Evolutionary conservation across 176 grass and related monocot species (phyloP), one percentile per base, ranked within the genome.

Genomic region (Poa pratensis): DNA sequence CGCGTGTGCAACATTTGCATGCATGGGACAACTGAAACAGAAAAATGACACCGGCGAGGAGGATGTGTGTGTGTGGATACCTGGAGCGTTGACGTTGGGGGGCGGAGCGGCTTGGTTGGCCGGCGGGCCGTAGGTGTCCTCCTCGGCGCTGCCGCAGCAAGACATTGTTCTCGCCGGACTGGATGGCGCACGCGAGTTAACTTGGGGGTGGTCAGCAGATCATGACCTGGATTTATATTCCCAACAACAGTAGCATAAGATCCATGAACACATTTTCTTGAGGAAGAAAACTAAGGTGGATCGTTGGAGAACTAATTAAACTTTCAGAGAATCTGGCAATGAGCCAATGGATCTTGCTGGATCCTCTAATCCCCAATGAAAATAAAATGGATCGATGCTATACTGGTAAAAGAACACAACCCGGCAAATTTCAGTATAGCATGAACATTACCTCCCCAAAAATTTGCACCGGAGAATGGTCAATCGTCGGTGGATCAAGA

Each of bases 131-230:
- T 88, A 94, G 83, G 80, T 92, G 63, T 95, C 96, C 87, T 98
- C 93, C 89, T 98, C 91, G 26, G 79, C 89, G 71, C 87, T 84
- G 28, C 93, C 93, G 68, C 93, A 95, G 85, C 96, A 98, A 87
- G 94, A 89, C 96, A 98, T 95, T 48, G 62, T 78, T 75, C 68
- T 84, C 40, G 73, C 76, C 77, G 69, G 80, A 80, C 16, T 20
- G 64, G 63, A 82, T n/a, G 77, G 73, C 62, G 64, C 65, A 27
- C 62, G 49, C 65, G 83, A 83, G 35, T 75, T 75, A 53, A 27
- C 77, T 76, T 81, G 85, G 89, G 78, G 83, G 52, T 69, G 52
- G 61, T 91, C 89, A 91, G 81, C 60, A 87, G 69, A 75, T 71
- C 85, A 91, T 87, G 85, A 91, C 85, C 81, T 91, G 69, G 24